A percentile compares a stretch with the other conserved stretches of the same genome.
phyloP scores from a whole-genome alignment of 192 early-diverging fungal genomes.

The Gamsiella multidivaricata region DNA sequence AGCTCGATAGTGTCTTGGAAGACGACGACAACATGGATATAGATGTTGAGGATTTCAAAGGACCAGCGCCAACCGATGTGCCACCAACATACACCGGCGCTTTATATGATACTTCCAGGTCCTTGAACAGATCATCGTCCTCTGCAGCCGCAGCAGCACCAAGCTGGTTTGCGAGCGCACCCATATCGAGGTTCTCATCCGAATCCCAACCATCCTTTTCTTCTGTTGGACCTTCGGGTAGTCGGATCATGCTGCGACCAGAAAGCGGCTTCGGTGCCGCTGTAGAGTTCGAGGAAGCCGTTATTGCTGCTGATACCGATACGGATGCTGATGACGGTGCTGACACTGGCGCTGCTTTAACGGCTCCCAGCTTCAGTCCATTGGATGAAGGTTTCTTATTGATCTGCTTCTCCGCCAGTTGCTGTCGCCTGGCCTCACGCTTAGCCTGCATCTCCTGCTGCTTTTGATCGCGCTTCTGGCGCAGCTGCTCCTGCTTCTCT shows the following conservation, averaged over 20 bases:
- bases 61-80: background rate
- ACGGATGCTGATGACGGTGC: background rate
- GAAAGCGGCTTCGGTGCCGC: slow-evolving; percentile 1
- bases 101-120: slow-evolving; percentile 44
- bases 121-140: slow-evolving; percentile 52
- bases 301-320: background rate
- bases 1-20: slow-evolving; percentile 21
- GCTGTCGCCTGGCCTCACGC: slow-evolving; percentile 43
- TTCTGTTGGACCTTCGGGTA: slow-evolving; percentile 7
- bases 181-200: slow-evolving; percentile 33
- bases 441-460: slow-evolving; percentile 53
- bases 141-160: no score
- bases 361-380: slow-evolving; percentile 6
- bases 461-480: slow-evolving; percentile 47
- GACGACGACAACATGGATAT: slow-evolving; percentile 26
- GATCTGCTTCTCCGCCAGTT: slow-evolving; percentile 43
- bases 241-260: slow-evolving; percentile 7
- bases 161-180: slow-evolving; percentile 16
- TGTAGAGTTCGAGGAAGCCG: background rate
- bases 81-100: slow-evolving; percentile 35
- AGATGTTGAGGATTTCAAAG: slow-evolving; percentile 21
- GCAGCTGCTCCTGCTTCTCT: slow-evolving; percentile 48
- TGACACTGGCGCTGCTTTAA: background rate
- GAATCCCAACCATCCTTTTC: slow-evolving; percentile 44
- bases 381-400: slow-evolving; percentile 25